phyloP scores from a whole-genome alignment of 2,329 filamentous ascomycete species.

The Periglandula ipomoeae region DNA sequence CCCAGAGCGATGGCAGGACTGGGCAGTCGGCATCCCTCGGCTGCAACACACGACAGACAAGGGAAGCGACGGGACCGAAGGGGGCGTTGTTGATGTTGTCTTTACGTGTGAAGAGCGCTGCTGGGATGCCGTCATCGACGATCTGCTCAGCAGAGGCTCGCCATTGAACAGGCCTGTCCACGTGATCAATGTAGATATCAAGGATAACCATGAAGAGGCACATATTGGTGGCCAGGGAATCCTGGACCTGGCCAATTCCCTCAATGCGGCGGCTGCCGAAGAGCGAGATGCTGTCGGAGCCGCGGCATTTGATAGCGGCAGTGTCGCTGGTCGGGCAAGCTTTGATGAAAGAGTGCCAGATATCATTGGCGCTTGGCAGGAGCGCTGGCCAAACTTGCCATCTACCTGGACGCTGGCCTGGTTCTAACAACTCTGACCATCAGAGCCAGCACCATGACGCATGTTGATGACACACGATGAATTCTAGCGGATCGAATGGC shows the following conservation, averaged over 20 bases:
- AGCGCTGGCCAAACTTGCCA: constrained; percentile 84
- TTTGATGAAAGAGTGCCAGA: constrained; percentile 94
- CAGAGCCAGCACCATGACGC: not conserved
- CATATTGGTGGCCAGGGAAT: constrained; percentile 85
- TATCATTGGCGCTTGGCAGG: constrained; percentile 87
- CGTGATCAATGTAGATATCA: constrained; percentile 97
- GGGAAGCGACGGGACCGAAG: constrained; percentile 73
- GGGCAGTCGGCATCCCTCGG: constrained; percentile 78
- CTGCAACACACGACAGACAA: constrained; percentile 67
- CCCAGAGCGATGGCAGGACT: constrained; percentile 96
- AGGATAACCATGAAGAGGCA: constrained; percentile 96
- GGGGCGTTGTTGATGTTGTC: constrained; percentile 84
- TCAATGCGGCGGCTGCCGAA: constrained; percentile 72
- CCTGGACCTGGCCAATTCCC: constrained; percentile 74
- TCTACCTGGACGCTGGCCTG: constrained; percentile 92
- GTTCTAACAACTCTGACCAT: constrained; percentile 49
- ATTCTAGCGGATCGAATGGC: too few species aligned
- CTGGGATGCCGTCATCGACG: constrained; percentile 96
- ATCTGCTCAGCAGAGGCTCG: constrained; percentile 75
- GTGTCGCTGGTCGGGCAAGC: constrained; percentile 55
- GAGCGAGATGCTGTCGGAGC: constrained; percentile 61
- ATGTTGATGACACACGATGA: not conserved
- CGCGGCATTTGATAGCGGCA: constrained; percentile 60
- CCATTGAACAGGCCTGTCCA: constrained; percentile 89
- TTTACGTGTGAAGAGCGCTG: constrained; percentile 97